phyloP scores from a whole-genome alignment of 208 protist species.

The Wallacemonas rigidus region DNA sequence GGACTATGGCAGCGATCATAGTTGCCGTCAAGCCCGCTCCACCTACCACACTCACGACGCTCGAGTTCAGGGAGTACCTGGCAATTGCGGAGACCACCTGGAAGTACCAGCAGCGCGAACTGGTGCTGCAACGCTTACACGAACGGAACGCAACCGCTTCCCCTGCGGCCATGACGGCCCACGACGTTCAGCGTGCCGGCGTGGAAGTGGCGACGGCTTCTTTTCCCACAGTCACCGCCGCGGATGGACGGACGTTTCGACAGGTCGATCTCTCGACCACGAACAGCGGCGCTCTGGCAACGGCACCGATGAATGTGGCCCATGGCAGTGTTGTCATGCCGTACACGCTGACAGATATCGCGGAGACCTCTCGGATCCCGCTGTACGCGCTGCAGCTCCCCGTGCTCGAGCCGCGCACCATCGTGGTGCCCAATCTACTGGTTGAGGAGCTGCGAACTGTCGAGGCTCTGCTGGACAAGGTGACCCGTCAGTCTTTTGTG shows the following conservation, averaged over 20 bases:
- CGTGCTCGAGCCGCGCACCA: slow-evolving; percentile 30
- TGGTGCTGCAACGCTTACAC: slow-evolving; percentile 20
- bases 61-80: slow-evolving; percentile 86
- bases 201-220: too few species aligned
- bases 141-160: background rate
- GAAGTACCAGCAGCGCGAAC: slow-evolving; percentile 55
- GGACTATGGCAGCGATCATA: slow-evolving; percentile 61
- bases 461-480: slow-evolving; percentile 59
- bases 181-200: too few species aligned
- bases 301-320: too few species aligned
- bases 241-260: too few species aligned
- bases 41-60: slow-evolving; percentile 39
- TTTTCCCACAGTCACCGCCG: too few species aligned
- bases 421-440: slow-evolving; percentile 73
- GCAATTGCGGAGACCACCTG: slow-evolving; percentile 67
- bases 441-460: slow-evolving; percentile 70
- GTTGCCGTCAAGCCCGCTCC: slow-evolving; percentile 59
- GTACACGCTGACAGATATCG: background rate
- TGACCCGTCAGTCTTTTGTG: slow-evolving; percentile 76
- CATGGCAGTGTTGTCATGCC: too few species aligned
- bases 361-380: background rate
- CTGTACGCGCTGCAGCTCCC: slow-evolving; percentile 18
- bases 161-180: too few species aligned
- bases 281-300: too few species aligned
- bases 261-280: too few species aligned